Percentiles rank a stretch among this genome's conserved stretches.
Evolutionary conservation across 2,329 filamentous ascomycete species (phyloP).

Genomic region (Stenocarpella maydis): DNA sequence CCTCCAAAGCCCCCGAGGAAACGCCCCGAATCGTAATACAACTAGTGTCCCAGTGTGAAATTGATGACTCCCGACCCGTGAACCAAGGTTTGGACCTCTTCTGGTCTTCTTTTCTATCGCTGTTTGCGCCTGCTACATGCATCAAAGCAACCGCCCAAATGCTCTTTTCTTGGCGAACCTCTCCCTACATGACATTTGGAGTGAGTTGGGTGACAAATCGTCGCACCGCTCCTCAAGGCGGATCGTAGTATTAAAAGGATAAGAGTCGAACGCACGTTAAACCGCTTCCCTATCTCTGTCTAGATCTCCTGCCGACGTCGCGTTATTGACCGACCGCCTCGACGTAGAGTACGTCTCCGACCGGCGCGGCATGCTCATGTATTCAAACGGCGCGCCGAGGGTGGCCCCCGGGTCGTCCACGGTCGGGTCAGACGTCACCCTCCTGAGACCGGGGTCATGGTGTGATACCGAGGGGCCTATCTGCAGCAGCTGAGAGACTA

Average conservation of each 20-base stretch:
- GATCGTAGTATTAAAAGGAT: background rate
- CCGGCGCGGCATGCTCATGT: conserved; percentile 27
- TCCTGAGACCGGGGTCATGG: conserved; percentile 26
- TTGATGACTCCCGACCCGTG: background rate
- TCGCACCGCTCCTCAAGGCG: background rate
- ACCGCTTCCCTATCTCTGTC: conserved; percentile 30
- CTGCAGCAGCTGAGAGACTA: conserved; percentile 57
- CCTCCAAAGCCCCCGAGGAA: background rate
- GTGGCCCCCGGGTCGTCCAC: conserved; percentile 21
- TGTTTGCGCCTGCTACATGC: conserved; percentile 33
- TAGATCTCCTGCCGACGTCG: conserved; percentile 11
- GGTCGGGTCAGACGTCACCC: conserved; percentile 18
- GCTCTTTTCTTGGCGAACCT: background rate
- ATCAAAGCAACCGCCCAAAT: background rate
- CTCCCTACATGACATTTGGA: background rate
- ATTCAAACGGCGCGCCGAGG: conserved; percentile 17
- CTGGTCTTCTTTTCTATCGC: conserved; percentile 14
- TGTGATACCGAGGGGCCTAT: conserved; percentile 54
- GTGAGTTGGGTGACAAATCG: background rate
- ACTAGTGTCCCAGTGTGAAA: background rate
- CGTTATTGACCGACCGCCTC: conserved; percentile 29
- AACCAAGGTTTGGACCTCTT: conserved; percentile 9
- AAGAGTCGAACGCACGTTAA: background rate
- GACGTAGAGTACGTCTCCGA: conserved; percentile 34
- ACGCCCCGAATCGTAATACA: conserved; percentile 3